These are phyloP conservation scores for Asterella californica DNA, from an alignment of 225 moss, liverwort and hornwort genomes.

Conservation along the genomic window DNA sequence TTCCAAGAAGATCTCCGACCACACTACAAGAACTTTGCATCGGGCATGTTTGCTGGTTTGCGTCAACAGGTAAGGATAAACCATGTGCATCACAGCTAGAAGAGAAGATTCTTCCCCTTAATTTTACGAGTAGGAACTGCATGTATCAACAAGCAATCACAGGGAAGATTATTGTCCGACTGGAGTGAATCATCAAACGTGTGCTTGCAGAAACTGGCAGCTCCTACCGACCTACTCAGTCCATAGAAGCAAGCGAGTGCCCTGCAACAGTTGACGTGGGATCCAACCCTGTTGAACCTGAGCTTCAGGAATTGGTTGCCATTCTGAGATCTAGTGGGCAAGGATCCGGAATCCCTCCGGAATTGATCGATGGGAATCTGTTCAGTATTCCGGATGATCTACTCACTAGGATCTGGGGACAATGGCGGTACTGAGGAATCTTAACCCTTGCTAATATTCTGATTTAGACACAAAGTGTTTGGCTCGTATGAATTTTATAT, in stretches of 20 bases:
- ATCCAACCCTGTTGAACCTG: slow-evolving; percentile 6
- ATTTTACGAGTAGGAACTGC: neutral
- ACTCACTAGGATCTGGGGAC: slow-evolving; percentile 18
- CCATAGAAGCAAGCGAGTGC: neutral
- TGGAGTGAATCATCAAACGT: neutral
- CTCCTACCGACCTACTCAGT: neutral
- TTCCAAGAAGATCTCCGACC: slow-evolving; percentile 18
- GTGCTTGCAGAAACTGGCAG: slow-evolving; percentile 12
- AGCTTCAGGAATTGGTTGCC: slow-evolving; percentile 24
- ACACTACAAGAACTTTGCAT: slow-evolving; percentile 33
- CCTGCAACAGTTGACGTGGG: neutral
- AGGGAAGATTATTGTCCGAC: neutral
- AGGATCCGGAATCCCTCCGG: slow-evolving; percentile 2
- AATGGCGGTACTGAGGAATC: slow-evolving; percentile 21
- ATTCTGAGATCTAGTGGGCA: slow-evolving; percentile 20
- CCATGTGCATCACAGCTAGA: neutral
- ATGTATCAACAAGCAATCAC: neutral
- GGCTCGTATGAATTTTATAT: neutral
- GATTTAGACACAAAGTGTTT: neutral
- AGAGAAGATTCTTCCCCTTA: neutral
- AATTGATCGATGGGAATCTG: slow-evolving; percentile 17
- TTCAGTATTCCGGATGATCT: slow-evolving; percentile 32
- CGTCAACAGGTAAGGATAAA: slow-evolving; percentile 22
- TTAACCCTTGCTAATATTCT: neutral
- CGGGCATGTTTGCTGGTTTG: slow-evolving; percentile 28